Percentiles rank a stretch among this genome's conserved stretches.
These are phyloP conservation scores for Delphinella strobiligena DNA, from an alignment of 2,329 filamentous ascomycete species.

Conservation along the genomic window DNA sequence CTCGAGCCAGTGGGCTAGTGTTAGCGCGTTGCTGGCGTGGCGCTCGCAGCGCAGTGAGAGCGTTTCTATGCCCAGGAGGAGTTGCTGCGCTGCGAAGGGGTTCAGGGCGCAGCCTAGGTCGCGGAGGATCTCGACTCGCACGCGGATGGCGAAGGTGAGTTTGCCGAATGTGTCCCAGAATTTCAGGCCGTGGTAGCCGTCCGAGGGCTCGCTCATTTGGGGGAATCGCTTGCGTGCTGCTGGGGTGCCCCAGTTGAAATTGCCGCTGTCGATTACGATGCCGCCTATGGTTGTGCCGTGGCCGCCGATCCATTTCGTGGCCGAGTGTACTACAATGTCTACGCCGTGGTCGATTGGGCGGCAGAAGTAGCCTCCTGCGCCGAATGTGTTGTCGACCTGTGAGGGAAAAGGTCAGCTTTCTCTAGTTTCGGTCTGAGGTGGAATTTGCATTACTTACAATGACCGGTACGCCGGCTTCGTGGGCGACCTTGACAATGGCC, in stretches of 20 bases:
- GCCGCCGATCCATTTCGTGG: slow-evolving; percentile 94
- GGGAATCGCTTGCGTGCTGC: slow-evolving; percentile 58
- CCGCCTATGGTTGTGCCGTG: slow-evolving; percentile 88
- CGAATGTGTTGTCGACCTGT: slow-evolving; percentile 87
- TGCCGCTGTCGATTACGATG: slow-evolving; percentile 75
- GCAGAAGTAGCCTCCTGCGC: slow-evolving; percentile 79
- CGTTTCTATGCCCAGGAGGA: slow-evolving; percentile 81
- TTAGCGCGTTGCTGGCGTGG: slow-evolving; percentile 72
- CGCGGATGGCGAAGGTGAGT: slow-evolving; percentile 70
- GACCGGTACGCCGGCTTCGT: slow-evolving; percentile 48
- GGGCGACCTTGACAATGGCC: slow-evolving; percentile 70
- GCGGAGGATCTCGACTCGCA: slow-evolving; percentile 79
- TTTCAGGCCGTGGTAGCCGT: slow-evolving; percentile 84
- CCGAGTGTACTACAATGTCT: slow-evolving; percentile 38
- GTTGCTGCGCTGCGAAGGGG: slow-evolving; percentile 86
- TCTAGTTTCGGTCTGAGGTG: slow-evolving; percentile 37
- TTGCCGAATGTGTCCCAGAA: slow-evolving; percentile 89
- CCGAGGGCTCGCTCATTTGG: slow-evolving; percentile 78
- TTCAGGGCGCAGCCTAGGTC: slow-evolving; percentile 75
- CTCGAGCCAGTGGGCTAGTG: slow-evolving; percentile 72
- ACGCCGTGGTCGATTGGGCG: slow-evolving; percentile 82
- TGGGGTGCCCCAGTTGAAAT: slow-evolving; percentile 87
- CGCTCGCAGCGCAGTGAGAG: slow-evolving; percentile 75
- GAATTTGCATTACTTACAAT: slow-evolving; percentile 46
- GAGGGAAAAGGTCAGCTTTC: neutral